These are phyloP conservation scores for Fistulifera pelliculosa DNA, from an alignment of 108 stramenopile species.

Conservation along the genomic window DNA sequence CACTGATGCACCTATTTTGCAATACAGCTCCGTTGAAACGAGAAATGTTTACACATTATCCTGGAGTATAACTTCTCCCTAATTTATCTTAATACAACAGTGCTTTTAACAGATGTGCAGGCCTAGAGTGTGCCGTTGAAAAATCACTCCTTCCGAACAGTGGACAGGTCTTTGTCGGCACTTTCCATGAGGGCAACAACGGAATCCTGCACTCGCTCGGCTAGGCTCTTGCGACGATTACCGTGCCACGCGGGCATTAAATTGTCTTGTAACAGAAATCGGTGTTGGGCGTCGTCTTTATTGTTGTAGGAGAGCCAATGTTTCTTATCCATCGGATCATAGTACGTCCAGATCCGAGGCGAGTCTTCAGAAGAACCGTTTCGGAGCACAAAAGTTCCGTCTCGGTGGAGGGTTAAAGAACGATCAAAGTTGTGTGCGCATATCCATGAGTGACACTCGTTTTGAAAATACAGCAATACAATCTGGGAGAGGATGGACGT, in stretches of 20 bases:
- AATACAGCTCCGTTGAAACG: no score
- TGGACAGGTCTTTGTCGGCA: no score
- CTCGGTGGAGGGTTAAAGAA: constrained; percentile 43
- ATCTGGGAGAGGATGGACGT: constrained; percentile 78
- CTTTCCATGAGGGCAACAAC: constrained; percentile 56
- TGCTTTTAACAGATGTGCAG: no score
- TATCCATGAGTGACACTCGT: constrained; percentile 38
- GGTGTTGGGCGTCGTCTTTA: constrained; percentile 22
- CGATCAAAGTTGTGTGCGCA: constrained; percentile 33
- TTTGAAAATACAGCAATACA: constrained; percentile 68
- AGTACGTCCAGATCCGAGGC: constrained; percentile 51
- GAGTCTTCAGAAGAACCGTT: background rate
- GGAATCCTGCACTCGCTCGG: constrained; percentile 47
- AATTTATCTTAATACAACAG: no score
- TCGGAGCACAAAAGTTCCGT: constrained; percentile 58
- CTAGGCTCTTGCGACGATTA: constrained; percentile 27
- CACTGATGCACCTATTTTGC: no score
- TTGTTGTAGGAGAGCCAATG: constrained; percentile 47
- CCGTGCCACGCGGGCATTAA: constrained; percentile 53
- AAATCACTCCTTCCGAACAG: no score
- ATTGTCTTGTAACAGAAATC: constrained; percentile 76
- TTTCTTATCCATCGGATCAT: constrained; percentile 61
- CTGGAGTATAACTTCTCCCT: no score
- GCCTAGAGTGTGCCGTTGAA: no score
- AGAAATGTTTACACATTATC: no score